Conservation (phyloP, 176 grass and related monocot genomes). For the Otatea glauca region DNA sequence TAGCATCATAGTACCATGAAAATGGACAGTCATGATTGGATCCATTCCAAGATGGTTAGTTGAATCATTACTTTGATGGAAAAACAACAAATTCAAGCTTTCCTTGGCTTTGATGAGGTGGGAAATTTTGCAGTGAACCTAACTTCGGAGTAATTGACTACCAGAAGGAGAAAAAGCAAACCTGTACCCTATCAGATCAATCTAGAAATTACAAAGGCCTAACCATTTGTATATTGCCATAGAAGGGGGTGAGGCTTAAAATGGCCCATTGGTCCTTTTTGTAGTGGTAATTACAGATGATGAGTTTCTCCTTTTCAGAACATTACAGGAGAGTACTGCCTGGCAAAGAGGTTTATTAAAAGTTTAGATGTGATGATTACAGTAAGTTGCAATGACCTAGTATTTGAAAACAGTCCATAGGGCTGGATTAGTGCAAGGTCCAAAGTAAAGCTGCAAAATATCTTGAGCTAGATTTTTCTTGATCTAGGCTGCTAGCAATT, state of each 20-base stretch:
- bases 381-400: neutral
- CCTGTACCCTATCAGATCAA: neutral
- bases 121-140: neutral
- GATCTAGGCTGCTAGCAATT: conserved; percentile 14
- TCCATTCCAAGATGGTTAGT: neutral
- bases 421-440: neutral
- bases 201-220: neutral
- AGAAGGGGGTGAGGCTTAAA: neutral
- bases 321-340: neutral
- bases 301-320: neutral
- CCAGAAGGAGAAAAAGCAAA: neutral
- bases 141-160: neutral
- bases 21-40: neutral
- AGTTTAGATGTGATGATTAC: neutral
- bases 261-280: neutral
- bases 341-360: neutral
- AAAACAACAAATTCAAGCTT: conserved; percentile 4
- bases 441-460: conserved; percentile 7
- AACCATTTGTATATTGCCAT: neutral
- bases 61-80: neutral
- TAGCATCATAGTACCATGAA: neutral
- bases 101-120: conserved; percentile 12
- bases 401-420: neutral
- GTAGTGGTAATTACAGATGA: conserved; percentile 13
- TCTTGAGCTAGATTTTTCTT: neutral